These are phyloP conservation scores for Pseudoneurospora amorphoporcata DNA, from an alignment of 495 filamentous ascomycete genomes.

Conservation along the genomic window DNA sequence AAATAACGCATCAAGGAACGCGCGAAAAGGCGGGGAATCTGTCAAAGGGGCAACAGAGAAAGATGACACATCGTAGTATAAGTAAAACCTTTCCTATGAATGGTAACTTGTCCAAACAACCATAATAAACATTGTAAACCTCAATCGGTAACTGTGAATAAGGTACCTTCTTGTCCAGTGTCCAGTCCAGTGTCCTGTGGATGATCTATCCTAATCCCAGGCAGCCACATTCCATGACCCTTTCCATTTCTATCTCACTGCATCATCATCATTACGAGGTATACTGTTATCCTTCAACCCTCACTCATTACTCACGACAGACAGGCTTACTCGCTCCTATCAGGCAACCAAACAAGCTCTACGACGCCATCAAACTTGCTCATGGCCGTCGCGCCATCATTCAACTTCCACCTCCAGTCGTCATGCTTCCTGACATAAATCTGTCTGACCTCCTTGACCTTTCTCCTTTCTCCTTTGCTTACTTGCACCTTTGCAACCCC, in stretches of 20 bases:
- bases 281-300: not conserved
- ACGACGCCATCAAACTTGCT: conserved; percentile 37
- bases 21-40: not conserved
- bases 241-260: not conserved
- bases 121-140: not conserved
- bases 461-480: not conserved
- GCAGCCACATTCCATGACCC: not conserved
- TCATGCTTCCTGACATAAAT: conserved; percentile 37
- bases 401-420: conserved; percentile 38
- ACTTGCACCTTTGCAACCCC: not conserved
- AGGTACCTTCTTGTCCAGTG: not conserved
- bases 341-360: conserved; percentile 42
- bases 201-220: not conserved
- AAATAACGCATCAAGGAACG: not conserved
- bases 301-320: not conserved
- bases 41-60: not conserved
- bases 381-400: conserved; percentile 30
- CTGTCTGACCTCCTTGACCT: conserved; percentile 29
- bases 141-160: not conserved
- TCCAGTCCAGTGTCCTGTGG: not conserved
- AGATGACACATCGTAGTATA: not conserved
- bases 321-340: not conserved
- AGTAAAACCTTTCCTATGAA: not conserved
- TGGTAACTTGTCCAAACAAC: not conserved
- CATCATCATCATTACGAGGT: not conserved